A percentile compares a stretch with the other conserved stretches of the same genome.
These are phyloP conservation scores for Silene latifolia DNA, from an alignment of 148 eudicot species.

Conservation along the genomic window DNA sequence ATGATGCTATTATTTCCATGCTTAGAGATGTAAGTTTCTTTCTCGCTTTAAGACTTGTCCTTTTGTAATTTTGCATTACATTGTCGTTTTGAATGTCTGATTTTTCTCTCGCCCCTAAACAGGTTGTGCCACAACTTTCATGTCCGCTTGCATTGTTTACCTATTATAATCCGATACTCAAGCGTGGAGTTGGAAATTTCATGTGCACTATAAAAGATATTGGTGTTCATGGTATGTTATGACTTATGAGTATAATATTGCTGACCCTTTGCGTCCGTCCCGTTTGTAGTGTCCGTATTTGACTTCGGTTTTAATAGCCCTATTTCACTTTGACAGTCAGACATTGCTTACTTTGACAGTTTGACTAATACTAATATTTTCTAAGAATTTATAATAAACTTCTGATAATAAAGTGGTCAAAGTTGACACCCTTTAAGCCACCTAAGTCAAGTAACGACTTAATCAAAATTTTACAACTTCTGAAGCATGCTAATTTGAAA, in stretches of 20 bases:
- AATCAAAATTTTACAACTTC: neutral
- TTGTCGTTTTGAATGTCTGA: conserved; percentile 6
- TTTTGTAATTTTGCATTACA: neutral
- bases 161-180: conserved; percentile 89
- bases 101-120: conserved; percentile 12
- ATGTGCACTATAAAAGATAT: conserved; percentile 74
- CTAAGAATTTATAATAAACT: too few relatives aligned
- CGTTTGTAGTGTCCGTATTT: too few relatives aligned
- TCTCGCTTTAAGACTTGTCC: neutral
- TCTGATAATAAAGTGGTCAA: neutral
- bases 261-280: neutral
- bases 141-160: conserved; percentile 84
- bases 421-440: neutral
- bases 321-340: neutral
- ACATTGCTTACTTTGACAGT: too few relatives aligned
- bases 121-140: conserved; percentile 86
- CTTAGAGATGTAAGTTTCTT: conserved; percentile 51
- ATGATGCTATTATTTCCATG: conserved; percentile 65
- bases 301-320: neutral
- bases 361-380: neutral
- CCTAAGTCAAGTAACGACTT: neutral
- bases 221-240: conserved; percentile 75
- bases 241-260: conserved; percentile 15
- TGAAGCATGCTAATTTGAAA: neutral
- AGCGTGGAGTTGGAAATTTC: conserved; percentile 78